A percentile compares a stretch with the other conserved stretches of the same genome.
phyloP scores from a whole-genome alignment of 78 protist genomes.

The Cavenderia fasciculata region DNA sequence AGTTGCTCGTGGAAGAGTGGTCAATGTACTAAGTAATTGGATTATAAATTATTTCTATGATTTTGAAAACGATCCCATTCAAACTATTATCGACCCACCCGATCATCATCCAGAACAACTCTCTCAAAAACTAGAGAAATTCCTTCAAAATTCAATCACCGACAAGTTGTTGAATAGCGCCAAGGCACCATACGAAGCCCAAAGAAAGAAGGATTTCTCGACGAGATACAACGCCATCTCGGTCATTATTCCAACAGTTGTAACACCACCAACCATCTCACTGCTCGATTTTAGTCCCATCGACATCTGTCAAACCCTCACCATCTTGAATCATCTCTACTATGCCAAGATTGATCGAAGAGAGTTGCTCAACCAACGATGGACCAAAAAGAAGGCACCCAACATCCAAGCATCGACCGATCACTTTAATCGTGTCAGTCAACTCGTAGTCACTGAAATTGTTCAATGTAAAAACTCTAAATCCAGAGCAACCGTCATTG shows the following conservation, averaged over 20 bases:
- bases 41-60: constrained; percentile 64
- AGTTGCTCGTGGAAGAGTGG: not conserved
- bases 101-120: constrained; percentile 50
- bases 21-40: constrained; percentile 56
- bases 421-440: constrained; percentile 41
- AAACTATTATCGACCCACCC: not conserved
- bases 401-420: constrained; percentile 47
- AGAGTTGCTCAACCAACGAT: constrained; percentile 44
- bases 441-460: constrained; percentile 16
- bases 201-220: too few relatives aligned
- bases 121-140: constrained; percentile 27
- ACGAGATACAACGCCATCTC: constrained; percentile 7
- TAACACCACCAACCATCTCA: constrained; percentile 3
- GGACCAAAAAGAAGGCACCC: constrained; percentile 65
- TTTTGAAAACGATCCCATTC: constrained; percentile 39
- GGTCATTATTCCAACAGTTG: constrained; percentile 6
- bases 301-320: constrained; percentile 47
- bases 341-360: constrained; percentile 52
- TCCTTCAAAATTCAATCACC: not conserved
- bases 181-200: constrained; percentile 34
- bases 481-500: not conserved
- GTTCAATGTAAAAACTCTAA: constrained; percentile 31
- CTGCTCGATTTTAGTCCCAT: constrained; percentile 9
- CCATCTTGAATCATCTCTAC: constrained; percentile 17
- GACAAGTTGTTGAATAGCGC: not conserved